A percentile compares a stretch with the other conserved stretches of the same genome.
Evolutionary conservation across 1,284 basidiomycete genomes (phyloP).

Genomic region (Apiotrichum akiyoshidainum): DNA sequence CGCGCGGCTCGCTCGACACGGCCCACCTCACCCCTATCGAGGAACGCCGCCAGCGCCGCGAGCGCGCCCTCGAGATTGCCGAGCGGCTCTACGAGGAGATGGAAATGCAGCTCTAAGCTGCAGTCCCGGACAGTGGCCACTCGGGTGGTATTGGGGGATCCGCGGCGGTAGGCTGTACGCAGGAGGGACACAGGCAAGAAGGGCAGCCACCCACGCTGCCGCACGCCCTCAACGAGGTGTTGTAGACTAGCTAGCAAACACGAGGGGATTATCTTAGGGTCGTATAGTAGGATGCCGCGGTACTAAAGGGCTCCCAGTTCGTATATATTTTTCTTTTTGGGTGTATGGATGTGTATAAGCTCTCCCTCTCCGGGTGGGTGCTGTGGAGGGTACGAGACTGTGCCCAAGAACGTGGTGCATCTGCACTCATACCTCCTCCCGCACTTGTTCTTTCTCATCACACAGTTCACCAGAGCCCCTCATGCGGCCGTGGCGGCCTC

Average conservation of each 20-base stretch:
- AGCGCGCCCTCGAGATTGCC: constrained; percentile 17
- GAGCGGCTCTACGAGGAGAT: constrained; percentile 24
- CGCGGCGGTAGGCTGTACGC: no score
- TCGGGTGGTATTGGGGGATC: neutral
- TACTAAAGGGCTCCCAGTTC: neutral
- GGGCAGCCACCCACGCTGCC: no score
- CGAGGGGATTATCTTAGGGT: neutral
- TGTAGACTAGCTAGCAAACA: neutral
- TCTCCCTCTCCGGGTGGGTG: no score
- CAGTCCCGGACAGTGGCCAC: neutral
- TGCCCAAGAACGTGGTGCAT: no score
- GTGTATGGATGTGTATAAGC: neutral
- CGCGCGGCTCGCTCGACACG: neutral
- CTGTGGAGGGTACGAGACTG: no score
- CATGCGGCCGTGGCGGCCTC: no score
- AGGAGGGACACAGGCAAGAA: no score
- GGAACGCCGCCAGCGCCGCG: constrained; percentile 10
- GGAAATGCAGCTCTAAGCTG: constrained; percentile 18
- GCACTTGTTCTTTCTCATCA: no score
- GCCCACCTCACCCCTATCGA: neutral
- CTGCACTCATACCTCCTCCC: no score
- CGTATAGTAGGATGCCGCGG: no score
- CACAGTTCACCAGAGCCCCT: no score
- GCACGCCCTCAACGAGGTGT: no score
- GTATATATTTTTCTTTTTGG: neutral